Percentiles rank a stretch among this genome's conserved stretches.
Conservation (phyloP, 257 asterid genomes). For the Scutellaria barbata region DNA sequence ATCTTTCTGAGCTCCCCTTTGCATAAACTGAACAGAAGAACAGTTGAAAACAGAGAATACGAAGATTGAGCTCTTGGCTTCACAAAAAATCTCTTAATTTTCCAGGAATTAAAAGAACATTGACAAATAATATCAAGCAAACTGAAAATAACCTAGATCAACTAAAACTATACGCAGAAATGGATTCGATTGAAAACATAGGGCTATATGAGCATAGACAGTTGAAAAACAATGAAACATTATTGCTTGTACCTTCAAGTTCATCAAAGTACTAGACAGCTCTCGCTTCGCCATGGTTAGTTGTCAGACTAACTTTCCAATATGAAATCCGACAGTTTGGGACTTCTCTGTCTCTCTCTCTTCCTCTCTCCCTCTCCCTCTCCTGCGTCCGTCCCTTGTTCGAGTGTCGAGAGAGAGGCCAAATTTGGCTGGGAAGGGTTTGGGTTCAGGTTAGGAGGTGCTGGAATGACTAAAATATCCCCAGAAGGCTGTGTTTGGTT, state of each 20-base stretch:
- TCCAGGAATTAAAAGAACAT: slow-evolving; percentile 15
- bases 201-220: background rate
- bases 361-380: slow-evolving; percentile 12
- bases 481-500: background rate
- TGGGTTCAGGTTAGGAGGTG: background rate
- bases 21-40: slow-evolving; percentile 78
- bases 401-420: slow-evolving; percentile 30
- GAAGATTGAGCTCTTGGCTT: slow-evolving; percentile 8
- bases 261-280: slow-evolving; percentile 79
- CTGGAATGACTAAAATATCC: slow-evolving; percentile 34
- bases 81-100: slow-evolving; percentile 17
- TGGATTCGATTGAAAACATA: background rate
- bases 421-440: slow-evolving; percentile 38
- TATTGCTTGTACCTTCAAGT: slow-evolving; percentile 64
- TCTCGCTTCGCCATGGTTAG: slow-evolving; percentile 84
- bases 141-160: background rate
- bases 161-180: slow-evolving; percentile 17
- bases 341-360: background rate
- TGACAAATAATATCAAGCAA: background rate
- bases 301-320: background rate
- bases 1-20: slow-evolving; percentile 75
- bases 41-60: background rate
- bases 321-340: background rate
- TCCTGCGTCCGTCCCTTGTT: background rate
- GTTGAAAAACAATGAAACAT: background rate